Percentiles rank a stretch among this genome's conserved stretches.
Conservation (phyloP, 2,329 filamentous ascomycete genomes). For the Ophiostoma quercus region DNA sequence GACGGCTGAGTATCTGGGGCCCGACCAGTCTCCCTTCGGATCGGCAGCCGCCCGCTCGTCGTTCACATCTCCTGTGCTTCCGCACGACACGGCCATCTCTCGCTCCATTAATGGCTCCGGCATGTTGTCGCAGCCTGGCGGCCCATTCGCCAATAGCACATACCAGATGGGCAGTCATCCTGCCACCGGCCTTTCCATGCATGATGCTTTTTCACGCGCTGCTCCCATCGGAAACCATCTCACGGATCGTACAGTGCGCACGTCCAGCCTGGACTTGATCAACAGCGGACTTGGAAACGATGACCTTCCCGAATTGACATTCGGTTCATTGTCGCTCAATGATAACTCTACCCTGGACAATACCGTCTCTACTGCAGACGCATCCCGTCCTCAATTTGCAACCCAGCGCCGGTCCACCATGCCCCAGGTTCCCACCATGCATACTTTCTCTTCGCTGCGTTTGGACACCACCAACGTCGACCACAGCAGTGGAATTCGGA, state of each 20-base stretch:
- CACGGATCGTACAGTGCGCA: slow-evolving; percentile 50
- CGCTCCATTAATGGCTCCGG: background rate
- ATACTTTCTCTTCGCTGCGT: slow-evolving; percentile 48
- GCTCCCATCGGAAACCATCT: slow-evolving; percentile 67
- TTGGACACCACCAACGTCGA: slow-evolving; percentile 3
- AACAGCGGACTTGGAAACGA: slow-evolving; percentile 62
- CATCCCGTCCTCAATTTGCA: background rate
- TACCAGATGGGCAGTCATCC: background rate
- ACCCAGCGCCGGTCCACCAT: slow-evolving; percentile 56
- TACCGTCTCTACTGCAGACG: background rate
- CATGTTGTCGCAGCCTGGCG: background rate
- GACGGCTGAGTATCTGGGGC: background rate
- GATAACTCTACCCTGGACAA: background rate
- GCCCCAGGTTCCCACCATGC: slow-evolving; percentile 61
- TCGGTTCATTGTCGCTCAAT: background rate
- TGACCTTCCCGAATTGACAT: slow-evolving; percentile 64
- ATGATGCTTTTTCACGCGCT: slow-evolving; percentile 55
- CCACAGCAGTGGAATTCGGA: background rate
- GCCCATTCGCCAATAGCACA: slow-evolving; percentile 3
- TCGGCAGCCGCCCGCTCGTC: background rate
- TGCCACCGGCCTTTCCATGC: background rate
- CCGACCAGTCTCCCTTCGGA: background rate
- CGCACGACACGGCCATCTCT: background rate
- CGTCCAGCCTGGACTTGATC: slow-evolving; percentile 67
- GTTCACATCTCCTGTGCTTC: background rate